These are phyloP conservation scores for Eimeria tenella DNA, from an alignment of 169 alveolate genomes.

Conservation along the genomic window DNA sequence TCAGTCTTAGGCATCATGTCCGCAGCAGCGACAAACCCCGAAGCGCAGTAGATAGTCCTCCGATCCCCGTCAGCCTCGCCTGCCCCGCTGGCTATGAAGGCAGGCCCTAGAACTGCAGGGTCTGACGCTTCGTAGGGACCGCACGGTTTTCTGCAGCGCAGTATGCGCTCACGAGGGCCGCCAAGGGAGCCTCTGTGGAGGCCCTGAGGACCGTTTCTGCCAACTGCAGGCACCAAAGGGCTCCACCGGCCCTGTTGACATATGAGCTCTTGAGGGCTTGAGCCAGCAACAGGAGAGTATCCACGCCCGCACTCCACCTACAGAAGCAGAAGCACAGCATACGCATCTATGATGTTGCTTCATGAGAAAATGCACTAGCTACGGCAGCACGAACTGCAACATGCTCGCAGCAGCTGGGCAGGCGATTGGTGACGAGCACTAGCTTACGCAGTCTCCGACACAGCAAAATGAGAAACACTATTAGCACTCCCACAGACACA, in stretches of 20 bases:
- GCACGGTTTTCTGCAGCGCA: conserved; percentile 74
- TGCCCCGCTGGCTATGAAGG: conserved; percentile 53
- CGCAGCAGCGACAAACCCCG: conserved; percentile 65
- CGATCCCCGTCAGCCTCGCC: conserved; percentile 68
- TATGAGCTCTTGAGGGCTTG: conserved; percentile 64
- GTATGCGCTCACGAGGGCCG: background rate
- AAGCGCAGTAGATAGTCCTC: conserved; percentile 58
- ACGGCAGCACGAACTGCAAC: background rate
- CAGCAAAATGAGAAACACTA: background rate
- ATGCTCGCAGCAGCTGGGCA: background rate
- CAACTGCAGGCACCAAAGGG: background rate
- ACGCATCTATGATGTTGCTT: conserved; percentile 9
- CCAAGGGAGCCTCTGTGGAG: background rate
- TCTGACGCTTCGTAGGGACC: conserved; percentile 64
- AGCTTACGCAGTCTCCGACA: background rate
- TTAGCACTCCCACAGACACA: background rate
- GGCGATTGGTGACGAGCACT: background rate
- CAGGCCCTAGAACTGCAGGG: conserved; percentile 71
- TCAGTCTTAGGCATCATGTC: background rate
- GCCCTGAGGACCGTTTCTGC: background rate
- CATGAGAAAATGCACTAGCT: background rate
- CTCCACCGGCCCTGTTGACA: conserved; percentile 77
- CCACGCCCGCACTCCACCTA: conserved; percentile 78
- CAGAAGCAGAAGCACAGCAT: background rate
- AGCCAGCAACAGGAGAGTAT: conserved; percentile 54